These are phyloP conservation scores for Teratosphaeriaceae sp. DNA, from an alignment of 2,329 filamentous ascomycete genomes.

Conservation along the genomic window DNA sequence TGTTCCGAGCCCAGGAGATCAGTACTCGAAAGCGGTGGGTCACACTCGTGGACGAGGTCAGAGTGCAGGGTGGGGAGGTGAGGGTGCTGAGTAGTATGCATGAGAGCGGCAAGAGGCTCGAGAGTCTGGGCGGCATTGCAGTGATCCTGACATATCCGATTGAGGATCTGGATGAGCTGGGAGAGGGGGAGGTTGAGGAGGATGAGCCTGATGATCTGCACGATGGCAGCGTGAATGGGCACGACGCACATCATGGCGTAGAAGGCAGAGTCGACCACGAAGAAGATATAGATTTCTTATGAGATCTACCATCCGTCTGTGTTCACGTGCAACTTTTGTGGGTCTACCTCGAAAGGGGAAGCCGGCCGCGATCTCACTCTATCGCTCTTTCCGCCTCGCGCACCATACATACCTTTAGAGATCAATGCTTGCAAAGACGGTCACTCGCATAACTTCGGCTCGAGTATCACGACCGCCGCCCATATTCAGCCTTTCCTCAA, in stretches of 20 bases:
- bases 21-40: constrained; percentile 74
- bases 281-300: constrained; percentile 3
- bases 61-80: constrained; percentile 74
- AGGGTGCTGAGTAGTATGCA: constrained; percentile 88
- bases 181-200: background rate
- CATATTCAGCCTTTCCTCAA: background rate
- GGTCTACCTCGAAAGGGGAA: background rate
- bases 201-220: background rate
- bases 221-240: background rate
- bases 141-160: constrained; percentile 88
- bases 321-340: too few relatives aligned
- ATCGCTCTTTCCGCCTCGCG: too few relatives aligned
- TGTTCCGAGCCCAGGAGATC: constrained; percentile 81
- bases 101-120: constrained; percentile 81
- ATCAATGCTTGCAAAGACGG: background rate
- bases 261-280: background rate
- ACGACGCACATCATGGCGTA: background rate
- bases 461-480: too few relatives aligned
- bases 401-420: too few relatives aligned
- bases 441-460: too few relatives aligned
- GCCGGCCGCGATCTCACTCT: too few relatives aligned
- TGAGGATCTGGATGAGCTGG: constrained; percentile 60
- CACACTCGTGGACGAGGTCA: constrained; percentile 78
- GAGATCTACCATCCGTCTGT: too few relatives aligned
- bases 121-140: constrained; percentile 79